phyloP scores from a whole-genome alignment of 139 green algal species.

The Chlorella sp. region DNA sequence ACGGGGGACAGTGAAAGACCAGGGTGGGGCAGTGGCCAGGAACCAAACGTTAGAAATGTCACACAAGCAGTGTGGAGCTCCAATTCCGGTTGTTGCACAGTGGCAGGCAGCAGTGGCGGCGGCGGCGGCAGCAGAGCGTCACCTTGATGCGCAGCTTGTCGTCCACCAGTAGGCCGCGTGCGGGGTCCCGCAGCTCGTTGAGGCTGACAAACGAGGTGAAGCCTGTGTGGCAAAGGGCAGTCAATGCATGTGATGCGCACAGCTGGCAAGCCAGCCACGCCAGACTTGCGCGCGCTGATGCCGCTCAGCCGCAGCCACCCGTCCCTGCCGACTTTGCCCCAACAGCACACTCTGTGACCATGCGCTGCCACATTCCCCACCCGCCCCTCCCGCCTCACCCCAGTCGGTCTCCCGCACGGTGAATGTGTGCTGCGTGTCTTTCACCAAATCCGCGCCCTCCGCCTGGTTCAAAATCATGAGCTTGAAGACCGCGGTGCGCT shows the following conservation, averaged over 20 bases:
- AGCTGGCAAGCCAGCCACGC: neutral
- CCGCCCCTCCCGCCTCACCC: slow-evolving; percentile 22
- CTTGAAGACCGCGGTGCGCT: slow-evolving; percentile 80
- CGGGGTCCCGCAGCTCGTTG: slow-evolving; percentile 64
- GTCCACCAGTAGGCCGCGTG: slow-evolving; percentile 74
- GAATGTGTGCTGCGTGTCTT: slow-evolving; percentile 84
- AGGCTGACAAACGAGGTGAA: slow-evolving; percentile 87
- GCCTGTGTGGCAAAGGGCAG: slow-evolving; percentile 55
- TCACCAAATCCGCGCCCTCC: slow-evolving; percentile 57
- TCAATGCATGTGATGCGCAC: no score
- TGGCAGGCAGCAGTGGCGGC: neutral
- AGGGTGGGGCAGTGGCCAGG: no score
- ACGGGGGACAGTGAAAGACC: no score
- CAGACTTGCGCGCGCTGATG: no score
- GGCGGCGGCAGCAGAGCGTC: neutral
- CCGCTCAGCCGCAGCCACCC: no score
- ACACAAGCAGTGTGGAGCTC: no score
- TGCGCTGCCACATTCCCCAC: no score
- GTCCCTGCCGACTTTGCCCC: no score
- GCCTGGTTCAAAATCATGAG: slow-evolving; percentile 81
- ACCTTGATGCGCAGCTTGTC: slow-evolving; percentile 67
- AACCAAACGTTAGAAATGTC: no score
- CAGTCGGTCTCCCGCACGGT: slow-evolving; percentile 76
- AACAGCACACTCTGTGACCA: no score
- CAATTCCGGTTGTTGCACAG: no score